Percentiles rank a stretch among this genome's conserved stretches.
Conservation (phyloP, 352 stramenopile species). For the Globisporangium irregulare region DNA sequence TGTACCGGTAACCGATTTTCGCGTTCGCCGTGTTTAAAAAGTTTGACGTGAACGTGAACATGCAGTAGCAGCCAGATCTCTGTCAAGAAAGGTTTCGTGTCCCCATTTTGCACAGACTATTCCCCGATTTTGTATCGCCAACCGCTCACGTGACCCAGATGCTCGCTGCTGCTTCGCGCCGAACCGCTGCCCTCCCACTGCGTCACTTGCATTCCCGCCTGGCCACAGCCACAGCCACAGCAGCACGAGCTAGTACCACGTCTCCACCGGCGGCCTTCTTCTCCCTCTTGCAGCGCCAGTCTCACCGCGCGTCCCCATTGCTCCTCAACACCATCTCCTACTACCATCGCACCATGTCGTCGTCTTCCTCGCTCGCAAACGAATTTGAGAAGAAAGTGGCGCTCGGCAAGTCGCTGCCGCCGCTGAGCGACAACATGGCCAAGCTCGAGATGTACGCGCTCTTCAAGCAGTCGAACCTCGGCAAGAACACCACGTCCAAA, state of each 20-base stretch:
- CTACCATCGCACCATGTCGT: constrained; percentile 10
- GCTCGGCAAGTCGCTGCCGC: constrained; percentile 67
- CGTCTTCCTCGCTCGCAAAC: constrained; percentile 24
- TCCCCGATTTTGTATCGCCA: not conserved
- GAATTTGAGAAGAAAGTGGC: constrained; percentile 61
- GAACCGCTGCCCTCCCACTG: not conserved
- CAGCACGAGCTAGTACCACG: not conserved
- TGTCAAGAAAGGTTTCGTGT: constrained; percentile 8
- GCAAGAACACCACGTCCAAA: constrained; percentile 57
- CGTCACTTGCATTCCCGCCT: not conserved
- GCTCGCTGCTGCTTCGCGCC: not conserved
- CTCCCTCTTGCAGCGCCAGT: not conserved
- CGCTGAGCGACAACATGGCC: constrained; percentile 66
- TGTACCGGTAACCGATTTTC: too few species aligned
- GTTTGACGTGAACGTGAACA: not conserved
- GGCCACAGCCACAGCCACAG: not conserved
- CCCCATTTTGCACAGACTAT: not conserved
- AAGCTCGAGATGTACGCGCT: constrained; percentile 86
- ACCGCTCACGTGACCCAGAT: not conserved
- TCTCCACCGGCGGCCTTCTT: not conserved
- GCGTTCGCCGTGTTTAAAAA: not conserved
- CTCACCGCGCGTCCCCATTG: not conserved
- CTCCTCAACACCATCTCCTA: not conserved
- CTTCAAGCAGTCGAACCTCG: constrained; percentile 74
- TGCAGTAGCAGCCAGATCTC: not conserved